A percentile compares a stretch with the other conserved stretches of the same genome.
These are phyloP conservation scores for Marsdenia floribunda DNA, from an alignment of 257 asterid species.

Conservation along the genomic window DNA sequence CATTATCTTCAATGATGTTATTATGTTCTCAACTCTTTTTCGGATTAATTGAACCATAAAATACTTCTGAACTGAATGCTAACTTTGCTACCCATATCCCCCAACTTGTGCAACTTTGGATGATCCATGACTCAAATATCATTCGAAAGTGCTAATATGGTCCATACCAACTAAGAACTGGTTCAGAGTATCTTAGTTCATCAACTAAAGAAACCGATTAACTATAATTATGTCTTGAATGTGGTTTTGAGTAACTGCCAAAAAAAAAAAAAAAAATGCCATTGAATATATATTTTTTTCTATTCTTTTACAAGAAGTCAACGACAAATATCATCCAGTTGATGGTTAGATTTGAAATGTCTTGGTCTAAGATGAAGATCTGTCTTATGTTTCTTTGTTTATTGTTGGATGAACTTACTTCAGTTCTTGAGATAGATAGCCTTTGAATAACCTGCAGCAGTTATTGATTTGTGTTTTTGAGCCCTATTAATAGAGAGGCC, in stretches of 20 bases:
- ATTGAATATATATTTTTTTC: no score
- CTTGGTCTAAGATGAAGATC: not conserved
- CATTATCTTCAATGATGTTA: not conserved
- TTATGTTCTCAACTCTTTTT: not conserved
- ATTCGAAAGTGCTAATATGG: not conserved
- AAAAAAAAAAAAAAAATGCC: no score
- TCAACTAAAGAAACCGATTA: not conserved
- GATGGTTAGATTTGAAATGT: no score
- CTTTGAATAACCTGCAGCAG: not conserved
- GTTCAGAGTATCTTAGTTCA: not conserved
- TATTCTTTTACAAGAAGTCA: no score
- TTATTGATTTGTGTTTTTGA: not conserved
- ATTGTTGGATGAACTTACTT: not conserved
- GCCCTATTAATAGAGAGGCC: not conserved
- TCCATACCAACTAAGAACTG: not conserved
- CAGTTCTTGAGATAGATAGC: not conserved
- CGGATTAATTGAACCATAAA: not conserved
- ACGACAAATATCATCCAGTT: no score
- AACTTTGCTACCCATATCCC: not conserved
- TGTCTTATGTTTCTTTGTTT: no score
- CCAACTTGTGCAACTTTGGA: not conserved
- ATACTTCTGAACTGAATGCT: no score
- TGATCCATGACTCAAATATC: not conserved
- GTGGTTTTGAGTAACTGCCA: not conserved
- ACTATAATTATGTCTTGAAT: not conserved